Evolutionary conservation across 1,284 basidiomycete genomes (phyloP).

Genomic region (Irpex sp.): DNA sequence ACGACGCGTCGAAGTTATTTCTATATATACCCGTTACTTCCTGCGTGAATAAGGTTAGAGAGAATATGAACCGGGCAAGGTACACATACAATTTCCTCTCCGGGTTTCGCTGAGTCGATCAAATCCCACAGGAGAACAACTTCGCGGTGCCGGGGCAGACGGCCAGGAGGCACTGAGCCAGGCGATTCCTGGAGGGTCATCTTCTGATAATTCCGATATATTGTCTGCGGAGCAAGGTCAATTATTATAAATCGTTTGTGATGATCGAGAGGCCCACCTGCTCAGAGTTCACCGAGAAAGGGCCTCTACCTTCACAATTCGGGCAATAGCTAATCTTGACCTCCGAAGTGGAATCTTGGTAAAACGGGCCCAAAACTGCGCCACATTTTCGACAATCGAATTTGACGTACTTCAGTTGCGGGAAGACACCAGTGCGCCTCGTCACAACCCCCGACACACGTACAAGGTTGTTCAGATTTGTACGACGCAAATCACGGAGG

Average conservation of each 20-base stretch:
- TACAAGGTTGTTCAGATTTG: constrained; percentile 93
- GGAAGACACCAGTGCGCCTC: constrained; percentile 93
- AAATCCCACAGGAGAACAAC: constrained; percentile 97
- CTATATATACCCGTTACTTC: constrained; percentile 97
- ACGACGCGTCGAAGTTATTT: constrained; percentile 97
- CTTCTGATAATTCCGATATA: constrained; percentile 99
- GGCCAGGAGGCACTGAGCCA: constrained; percentile 96
- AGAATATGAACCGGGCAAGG: background rate
- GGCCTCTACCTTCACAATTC: constrained; percentile 91
- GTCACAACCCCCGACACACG: constrained; percentile 98
- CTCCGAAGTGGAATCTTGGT: constrained; percentile 94
- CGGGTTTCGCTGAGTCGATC: constrained; percentile 96
- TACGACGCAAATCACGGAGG: constrained; percentile 90
- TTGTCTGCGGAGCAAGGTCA: constrained; percentile 61
- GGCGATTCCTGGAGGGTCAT: constrained; percentile 99
- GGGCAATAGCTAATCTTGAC: constrained; percentile 94
- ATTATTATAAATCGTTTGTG: too few relatives aligned
- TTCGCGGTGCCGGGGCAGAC: constrained; percentile 93
- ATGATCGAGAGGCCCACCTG: constrained; percentile 49
- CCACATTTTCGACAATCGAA: constrained; percentile 96
- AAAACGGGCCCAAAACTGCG: constrained; percentile 92
- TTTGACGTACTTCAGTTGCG: constrained; percentile 98
- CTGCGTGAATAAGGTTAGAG: constrained; percentile 35
- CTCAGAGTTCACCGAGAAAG: constrained; percentile 96
- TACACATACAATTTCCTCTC: constrained; percentile 88